phyloP scores from a whole-genome alignment of 176 grass and related monocot genomes.

The Chrysopogon serrulatus region DNA sequence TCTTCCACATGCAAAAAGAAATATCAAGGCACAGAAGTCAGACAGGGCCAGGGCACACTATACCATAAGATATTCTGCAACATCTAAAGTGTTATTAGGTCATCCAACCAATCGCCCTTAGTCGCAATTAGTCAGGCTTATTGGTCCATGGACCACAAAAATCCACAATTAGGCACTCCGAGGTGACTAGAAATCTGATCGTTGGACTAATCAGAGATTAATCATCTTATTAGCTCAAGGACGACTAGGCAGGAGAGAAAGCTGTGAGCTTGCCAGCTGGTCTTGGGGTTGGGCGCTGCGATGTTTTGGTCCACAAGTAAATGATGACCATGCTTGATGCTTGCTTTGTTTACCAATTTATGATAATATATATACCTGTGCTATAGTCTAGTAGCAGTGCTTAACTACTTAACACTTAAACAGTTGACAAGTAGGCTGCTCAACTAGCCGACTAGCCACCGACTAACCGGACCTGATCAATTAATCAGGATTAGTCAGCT shows the following conservation, averaged over 20 bases:
- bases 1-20: constrained; percentile 7
- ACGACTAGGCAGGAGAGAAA: neutral
- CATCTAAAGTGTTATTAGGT: neutral
- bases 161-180: neutral
- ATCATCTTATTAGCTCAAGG: neutral
- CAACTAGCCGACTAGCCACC: neutral
- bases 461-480: neutral
- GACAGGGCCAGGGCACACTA: neutral
- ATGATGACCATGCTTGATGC: neutral
- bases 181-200: neutral
- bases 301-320: neutral
- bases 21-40: neutral
- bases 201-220: neutral
- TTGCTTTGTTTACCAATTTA: neutral
- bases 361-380: neutral
- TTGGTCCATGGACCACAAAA: neutral
- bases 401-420: neutral
- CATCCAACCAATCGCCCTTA: neutral
- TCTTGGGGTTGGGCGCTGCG: neutral
- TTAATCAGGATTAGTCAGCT: neutral
- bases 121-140: neutral
- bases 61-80: neutral
- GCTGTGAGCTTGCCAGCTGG: neutral
- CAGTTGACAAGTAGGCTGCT: neutral
- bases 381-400: neutral